Base-by-base conservation (phyloP, 2,329 filamentous ascomycete genomes). In the Colletotrichum spaethianum region DNA sequence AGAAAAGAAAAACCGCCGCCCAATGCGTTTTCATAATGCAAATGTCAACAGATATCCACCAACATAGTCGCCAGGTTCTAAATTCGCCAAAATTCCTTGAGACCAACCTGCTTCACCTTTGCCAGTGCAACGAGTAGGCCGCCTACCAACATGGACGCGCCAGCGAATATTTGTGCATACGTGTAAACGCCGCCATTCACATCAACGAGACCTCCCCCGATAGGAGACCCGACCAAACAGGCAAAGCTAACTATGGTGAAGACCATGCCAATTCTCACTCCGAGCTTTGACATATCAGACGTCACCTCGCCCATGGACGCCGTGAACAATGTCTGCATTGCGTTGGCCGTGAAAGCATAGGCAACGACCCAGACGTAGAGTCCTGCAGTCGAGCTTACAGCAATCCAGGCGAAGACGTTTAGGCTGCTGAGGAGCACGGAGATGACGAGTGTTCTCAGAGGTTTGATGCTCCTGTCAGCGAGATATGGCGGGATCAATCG, bases 151-250 rank as follows among this genome's bases (percentile, higher is more conserved):
- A 72, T 69, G 18, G 46, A 53, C 2, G 65, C 44, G 23, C 70
- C 70, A 4, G 65, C 70, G 8, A 72, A 72, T 23, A 72, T 36
- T 16, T 72, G 70, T 4, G 70, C 65, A 28, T 72, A 70, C 23
- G 63, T 26, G 42, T 59, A 72, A 9, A 69, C 4, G 23, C 33
- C 70, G 2, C 53, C 16, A 7, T 26, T 46, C 5, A 59, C 11
- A 4, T 40, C 79, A 42, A 89, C 84, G 12, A 89, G 81, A 1
- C 84, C 84, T 0, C 83, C 83, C 0, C 83, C 83, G 26, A 84
- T 78, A 0, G 83, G 83, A 4, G 82, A 81, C 0, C 83, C 83
- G 0, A 83, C 83, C 18, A 85, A 63, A 0, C 81, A 79, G 1
- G 81, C 81, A 55, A 84, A 77, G 0, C 82, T 83, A 8, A 78